These are phyloP conservation scores for Candida railenensis DNA, from an alignment of 805 yeast species.

Conservation along the genomic window DNA sequence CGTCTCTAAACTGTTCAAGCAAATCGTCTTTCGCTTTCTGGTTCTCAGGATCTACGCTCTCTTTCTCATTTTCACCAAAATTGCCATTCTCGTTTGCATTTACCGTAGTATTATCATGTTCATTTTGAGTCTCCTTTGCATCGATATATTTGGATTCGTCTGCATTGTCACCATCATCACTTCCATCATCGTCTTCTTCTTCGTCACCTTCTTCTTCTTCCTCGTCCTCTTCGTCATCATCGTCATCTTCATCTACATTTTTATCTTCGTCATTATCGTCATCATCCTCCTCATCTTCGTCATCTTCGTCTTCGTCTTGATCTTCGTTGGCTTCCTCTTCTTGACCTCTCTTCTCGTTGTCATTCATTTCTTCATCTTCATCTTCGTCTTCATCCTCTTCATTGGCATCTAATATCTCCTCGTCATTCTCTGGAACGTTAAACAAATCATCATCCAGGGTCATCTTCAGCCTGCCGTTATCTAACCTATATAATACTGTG, in stretches of 20 bases:
- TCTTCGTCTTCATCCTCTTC: conserved; percentile 7
- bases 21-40: not conserved
- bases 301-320: conserved; percentile 8
- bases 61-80: not conserved
- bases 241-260: conserved; percentile 8
- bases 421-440: conserved; percentile 17
- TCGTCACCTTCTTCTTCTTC: conserved; percentile 4
- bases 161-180: conserved; percentile 3
- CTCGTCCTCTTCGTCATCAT: conserved; percentile 8
- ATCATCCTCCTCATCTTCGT: conserved; percentile 3
- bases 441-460: conserved; percentile 29
- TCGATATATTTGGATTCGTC: conserved; percentile 2
- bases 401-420: conserved; percentile 13
- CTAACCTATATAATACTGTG: too few relatives aligned
- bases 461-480: conserved; percentile 12
- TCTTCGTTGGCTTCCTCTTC: conserved; percentile 6
- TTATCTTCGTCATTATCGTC: conserved; percentile 6
- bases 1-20: conserved; percentile 5
- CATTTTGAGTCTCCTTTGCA: conserved; percentile 5
- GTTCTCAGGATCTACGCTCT: not conserved
- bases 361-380: conserved; percentile 4
- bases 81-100: not conserved
- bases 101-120: too few relatives aligned
- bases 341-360: not conserved
- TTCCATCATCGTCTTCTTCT: conserved; percentile 7